Conservation (phyloP, 106 monocot genomes). For the Xerophyta viscosa region DNA sequence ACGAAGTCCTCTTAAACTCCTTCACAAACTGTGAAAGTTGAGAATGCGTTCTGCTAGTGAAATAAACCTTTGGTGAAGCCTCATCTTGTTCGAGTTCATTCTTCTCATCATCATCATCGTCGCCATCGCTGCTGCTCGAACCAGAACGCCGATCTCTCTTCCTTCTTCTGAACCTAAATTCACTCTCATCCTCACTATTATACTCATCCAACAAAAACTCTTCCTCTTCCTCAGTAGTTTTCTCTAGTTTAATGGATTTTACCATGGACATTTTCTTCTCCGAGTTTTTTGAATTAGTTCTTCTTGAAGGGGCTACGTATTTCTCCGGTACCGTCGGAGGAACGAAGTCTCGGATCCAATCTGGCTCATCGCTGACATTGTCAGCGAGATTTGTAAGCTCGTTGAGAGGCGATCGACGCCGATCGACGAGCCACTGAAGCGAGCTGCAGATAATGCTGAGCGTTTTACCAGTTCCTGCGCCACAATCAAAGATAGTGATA, state of each 20-base stretch:
- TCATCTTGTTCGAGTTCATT: constrained; percentile 40
- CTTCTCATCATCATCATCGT: constrained; percentile 26
- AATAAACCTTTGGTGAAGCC: constrained; percentile 68
- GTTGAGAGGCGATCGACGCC: constrained; percentile 8
- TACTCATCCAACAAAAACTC: constrained; percentile 90
- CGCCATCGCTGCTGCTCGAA: constrained; percentile 45
- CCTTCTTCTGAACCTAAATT: constrained; percentile 41
- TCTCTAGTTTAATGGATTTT: constrained; percentile 3
- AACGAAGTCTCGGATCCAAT: constrained; percentile 89
- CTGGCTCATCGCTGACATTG: constrained; percentile 59
- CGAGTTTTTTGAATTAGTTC: neutral
- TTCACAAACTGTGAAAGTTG: constrained; percentile 85
- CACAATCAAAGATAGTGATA: neutral
- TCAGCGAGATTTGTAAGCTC: neutral
- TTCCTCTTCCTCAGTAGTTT: constrained; percentile 18
- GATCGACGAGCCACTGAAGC: constrained; percentile 87
- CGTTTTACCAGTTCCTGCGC: constrained; percentile 84
- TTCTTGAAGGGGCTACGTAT: constrained; percentile 1
- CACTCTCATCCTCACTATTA: constrained; percentile 61
- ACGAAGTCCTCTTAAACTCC: constrained; percentile 70
- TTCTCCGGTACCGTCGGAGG: neutral
- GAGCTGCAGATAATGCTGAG: constrained; percentile 98
- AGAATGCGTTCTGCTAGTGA: constrained; percentile 87
- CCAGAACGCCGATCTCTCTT: constrained; percentile 19
- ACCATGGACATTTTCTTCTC: constrained; percentile 9